A percentile compares a stretch with the other conserved stretches of the same genome.
These are phyloP conservation scores for Phytophthora aleatoria DNA, from an alignment of 352 stramenopile species.

Conservation along the genomic window DNA sequence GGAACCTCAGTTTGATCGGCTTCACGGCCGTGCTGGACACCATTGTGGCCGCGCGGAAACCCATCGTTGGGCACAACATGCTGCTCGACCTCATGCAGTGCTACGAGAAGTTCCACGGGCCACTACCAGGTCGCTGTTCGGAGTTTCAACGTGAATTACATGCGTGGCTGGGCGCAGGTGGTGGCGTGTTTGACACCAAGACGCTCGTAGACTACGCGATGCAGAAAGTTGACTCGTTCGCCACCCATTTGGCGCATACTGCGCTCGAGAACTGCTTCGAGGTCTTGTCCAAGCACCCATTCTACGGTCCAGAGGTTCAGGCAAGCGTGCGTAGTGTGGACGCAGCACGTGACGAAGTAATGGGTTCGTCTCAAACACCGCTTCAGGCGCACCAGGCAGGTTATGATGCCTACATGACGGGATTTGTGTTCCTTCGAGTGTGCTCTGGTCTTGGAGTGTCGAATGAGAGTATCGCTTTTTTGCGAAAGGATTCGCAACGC, in stretches of 20 bases:
- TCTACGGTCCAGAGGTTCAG: slow-evolving; percentile 60
- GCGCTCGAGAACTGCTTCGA: slow-evolving; percentile 71
- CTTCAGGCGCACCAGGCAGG: slow-evolving; percentile 72
- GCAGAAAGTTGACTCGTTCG: slow-evolving; percentile 63
- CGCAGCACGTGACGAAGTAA: slow-evolving; percentile 11
- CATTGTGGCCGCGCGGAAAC: slow-evolving; percentile 46
- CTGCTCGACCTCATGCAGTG: slow-evolving; percentile 83
- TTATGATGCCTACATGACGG: slow-evolving; percentile 84
- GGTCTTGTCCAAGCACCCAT: slow-evolving; percentile 62
- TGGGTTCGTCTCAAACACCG: slow-evolving; percentile 24
- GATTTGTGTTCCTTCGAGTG: slow-evolving; percentile 72
- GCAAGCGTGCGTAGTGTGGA: slow-evolving; percentile 11
- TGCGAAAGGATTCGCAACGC: slow-evolving; percentile 21
- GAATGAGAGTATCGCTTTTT: slow-evolving; percentile 52
- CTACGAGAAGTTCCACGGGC: slow-evolving; percentile 77
- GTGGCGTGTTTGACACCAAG: slow-evolving; percentile 77
- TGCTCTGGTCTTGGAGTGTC: slow-evolving; percentile 61
- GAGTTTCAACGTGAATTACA: slow-evolving; percentile 63
- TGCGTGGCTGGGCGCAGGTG: slow-evolving; percentile 48
- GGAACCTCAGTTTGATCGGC: slow-evolving; percentile 62
- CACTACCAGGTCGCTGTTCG: slow-evolving; percentile 56
- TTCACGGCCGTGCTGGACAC: slow-evolving; percentile 73
- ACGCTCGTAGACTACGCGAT: slow-evolving; percentile 69
- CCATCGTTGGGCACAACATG: slow-evolving; percentile 80
- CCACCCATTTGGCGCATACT: slow-evolving; percentile 62